Evolutionary conservation across 352 stramenopile genomes (phyloP).

Genomic region (Phytophthora brassicae): DNA sequence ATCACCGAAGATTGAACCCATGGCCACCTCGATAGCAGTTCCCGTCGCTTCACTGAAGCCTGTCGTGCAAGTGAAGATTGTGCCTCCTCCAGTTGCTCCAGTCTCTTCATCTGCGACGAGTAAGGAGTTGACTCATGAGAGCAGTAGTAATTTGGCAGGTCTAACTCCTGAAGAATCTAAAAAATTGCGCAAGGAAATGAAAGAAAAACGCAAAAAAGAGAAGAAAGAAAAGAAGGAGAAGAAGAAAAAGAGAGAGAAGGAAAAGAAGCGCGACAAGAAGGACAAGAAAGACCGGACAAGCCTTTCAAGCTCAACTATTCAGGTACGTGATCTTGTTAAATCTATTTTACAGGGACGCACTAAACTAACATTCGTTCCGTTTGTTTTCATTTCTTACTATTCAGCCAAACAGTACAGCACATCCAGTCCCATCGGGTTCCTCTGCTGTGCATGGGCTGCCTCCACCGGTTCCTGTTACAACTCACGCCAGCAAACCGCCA

Average conservation of each 20-base stretch:
- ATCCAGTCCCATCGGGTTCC: neutral
- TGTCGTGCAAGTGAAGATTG: slow-evolving; percentile 12
- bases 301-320: slow-evolving; percentile 12
- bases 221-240: slow-evolving; percentile 73
- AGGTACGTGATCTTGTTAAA: slow-evolving; percentile 17
- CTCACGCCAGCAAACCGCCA: slow-evolving; percentile 1
- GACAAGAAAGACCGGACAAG: slow-evolving; percentile 54
- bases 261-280: slow-evolving; percentile 65
- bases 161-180: slow-evolving; percentile 32
- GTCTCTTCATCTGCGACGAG: slow-evolving; percentile 4
- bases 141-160: slow-evolving; percentile 4
- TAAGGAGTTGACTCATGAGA: slow-evolving; percentile 16
- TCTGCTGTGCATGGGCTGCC: neutral
- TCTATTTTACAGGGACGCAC: neutral
- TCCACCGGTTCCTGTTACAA: neutral
- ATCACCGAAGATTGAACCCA: slow-evolving; percentile 4
- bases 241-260: slow-evolving; percentile 74
- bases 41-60: slow-evolving; percentile 6
- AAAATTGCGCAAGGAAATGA: slow-evolving; percentile 45
- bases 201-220: slow-evolving; percentile 60
- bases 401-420: neutral
- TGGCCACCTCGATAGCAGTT: neutral
- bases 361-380: neutral
- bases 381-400: slow-evolving; percentile 12
- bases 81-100: neutral